A percentile compares a stretch with the other conserved stretches of the same genome.
Evolutionary conservation across 768 basidiomycete genomes (phyloP).

Genomic region (Boletellus ananas): DNA sequence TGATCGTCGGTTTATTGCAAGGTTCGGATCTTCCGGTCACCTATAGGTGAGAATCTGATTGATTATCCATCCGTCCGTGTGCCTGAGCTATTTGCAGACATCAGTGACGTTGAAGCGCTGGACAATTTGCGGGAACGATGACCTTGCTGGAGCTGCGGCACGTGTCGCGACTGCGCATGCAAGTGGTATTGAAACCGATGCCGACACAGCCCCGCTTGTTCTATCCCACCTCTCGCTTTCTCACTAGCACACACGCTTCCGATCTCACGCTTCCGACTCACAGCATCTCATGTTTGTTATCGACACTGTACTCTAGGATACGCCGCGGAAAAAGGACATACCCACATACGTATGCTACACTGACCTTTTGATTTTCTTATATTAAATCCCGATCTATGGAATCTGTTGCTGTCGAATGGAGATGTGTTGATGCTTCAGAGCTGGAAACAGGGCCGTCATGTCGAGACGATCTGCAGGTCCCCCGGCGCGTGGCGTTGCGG

Average conservation of each 20-base stretch:
- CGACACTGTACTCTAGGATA: slow-evolving; percentile 20
- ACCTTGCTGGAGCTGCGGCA: slow-evolving; percentile 1
- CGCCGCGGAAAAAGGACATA: slow-evolving; percentile 4
- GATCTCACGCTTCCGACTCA: slow-evolving; percentile 8
- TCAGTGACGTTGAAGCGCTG: slow-evolving; percentile 27
- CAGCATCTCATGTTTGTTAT: slow-evolving; percentile 22
- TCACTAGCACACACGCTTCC: slow-evolving; percentile 6
- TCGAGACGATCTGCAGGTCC: background rate
- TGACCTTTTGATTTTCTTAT: background rate
- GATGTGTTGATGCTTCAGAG: too few relatives aligned
- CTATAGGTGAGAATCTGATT: slow-evolving; percentile 24
- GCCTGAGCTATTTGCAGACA: slow-evolving; percentile 18
- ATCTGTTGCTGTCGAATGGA: background rate
- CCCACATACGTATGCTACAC: slow-evolving; percentile 8
- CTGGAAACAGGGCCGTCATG: too few relatives aligned
- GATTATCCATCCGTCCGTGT: background rate
- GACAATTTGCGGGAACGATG: slow-evolving; percentile 21
- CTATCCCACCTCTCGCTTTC: slow-evolving; percentile 3
- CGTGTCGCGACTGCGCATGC: background rate
- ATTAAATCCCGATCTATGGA: background rate
- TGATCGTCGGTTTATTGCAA: slow-evolving; percentile 11
- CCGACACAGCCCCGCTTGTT: background rate
- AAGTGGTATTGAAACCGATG: background rate
- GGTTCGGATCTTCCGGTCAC: slow-evolving; percentile 30
- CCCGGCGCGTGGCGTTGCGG: background rate